Base-by-base conservation (phyloP, 2,329 filamentous ascomycete species). In the Botrytis deweyae region DNA sequence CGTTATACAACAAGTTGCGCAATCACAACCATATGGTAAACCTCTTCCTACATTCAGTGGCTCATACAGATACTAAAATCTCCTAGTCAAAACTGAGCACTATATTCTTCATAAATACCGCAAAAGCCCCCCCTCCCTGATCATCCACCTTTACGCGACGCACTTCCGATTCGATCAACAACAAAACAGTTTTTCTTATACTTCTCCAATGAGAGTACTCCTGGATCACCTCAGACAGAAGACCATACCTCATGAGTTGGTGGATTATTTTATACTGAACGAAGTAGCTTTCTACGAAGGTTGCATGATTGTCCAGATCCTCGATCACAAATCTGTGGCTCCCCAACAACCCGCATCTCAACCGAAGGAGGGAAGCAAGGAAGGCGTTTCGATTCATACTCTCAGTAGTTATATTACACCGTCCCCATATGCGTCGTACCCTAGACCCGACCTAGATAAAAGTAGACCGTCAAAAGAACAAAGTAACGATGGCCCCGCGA, bases 261-360 rank as follows among this genome's bases (percentile, higher is more conserved):
- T 98, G 18, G 90, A 92, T 66, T 92, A 95, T 77, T 89, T 99
- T 72, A 86, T 87, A 29, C 18, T 55, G 63, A 66, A 36, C 20
- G 89, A 90, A 33, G 92, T 97, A 22, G 87, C 88, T 16, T 98
- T 97, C 81, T 99, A 98, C 81, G 95, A 98, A 82, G 94, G 93
- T 46, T 97, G 95, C 80, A 87, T 99, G 73, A 98, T 99, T 78
- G 94, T 99, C 52, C 92, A 97, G 82, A 86, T 98, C n/a, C 89
- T 97, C 79, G 93, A 98, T 81, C 93, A 97, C 84, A 93, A 92
- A 79, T 90, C 91, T 0, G 85, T 85, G 61, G 86, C 87, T 65
- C 87, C 87, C 75, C 85, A 87, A 77, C 90, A 93, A 80, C 89
- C 88, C 77, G 86, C 85, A 78, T 84, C 84, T 73, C 87, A 85